Conservation (phyloP, 495 filamentous ascomycete genomes). For the Penicillium arizonense region DNA sequence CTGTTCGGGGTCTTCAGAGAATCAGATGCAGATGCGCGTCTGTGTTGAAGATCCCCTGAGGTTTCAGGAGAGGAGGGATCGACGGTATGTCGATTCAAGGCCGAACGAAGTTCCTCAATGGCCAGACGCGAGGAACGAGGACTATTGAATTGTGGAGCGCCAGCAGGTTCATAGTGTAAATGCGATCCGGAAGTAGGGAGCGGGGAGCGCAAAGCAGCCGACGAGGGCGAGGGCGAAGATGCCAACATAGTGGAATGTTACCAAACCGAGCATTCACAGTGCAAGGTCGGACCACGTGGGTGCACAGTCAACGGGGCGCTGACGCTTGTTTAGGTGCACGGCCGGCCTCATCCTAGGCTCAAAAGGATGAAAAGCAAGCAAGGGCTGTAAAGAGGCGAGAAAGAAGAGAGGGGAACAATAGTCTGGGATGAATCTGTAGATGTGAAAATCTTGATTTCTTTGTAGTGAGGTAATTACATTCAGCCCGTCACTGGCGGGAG, state of each 20-base stretch:
- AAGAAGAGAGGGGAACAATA: conserved; percentile 2
- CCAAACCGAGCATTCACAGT: conserved; percentile 19
- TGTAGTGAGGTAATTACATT: conserved; percentile 5
- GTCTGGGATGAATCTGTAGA: not conserved
- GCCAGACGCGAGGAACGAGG: conserved; percentile 41
- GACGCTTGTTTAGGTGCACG: conserved; percentile 30
- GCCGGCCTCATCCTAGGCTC: conserved; percentile 28
- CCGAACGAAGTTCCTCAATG: conserved; percentile 49
- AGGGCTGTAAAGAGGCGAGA: conserved; percentile 1
- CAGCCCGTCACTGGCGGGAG: not conserved
- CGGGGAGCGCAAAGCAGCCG: conserved; percentile 35
- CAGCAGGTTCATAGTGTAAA: conserved; percentile 34
- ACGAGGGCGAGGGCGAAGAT: conserved; percentile 48
- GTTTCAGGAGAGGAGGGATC: conserved; percentile 37
- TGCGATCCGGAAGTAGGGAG: conserved; percentile 25
- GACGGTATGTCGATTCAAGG: conserved; percentile 44
- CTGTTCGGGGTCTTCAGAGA: conserved; percentile 14
- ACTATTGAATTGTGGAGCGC: conserved; percentile 35
- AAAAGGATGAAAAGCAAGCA: not conserved
- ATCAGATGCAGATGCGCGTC: conserved; percentile 40
- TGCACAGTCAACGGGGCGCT: conserved; percentile 41
- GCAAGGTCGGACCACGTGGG: conserved; percentile 45
- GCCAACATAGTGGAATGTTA: conserved; percentile 44
- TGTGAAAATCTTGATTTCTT: conserved; percentile 11
- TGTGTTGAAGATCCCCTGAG: conserved; percentile 37